These are phyloP conservation scores for Starmera caribaea DNA, from an alignment of 805 yeast species.

Conservation along the genomic window DNA sequence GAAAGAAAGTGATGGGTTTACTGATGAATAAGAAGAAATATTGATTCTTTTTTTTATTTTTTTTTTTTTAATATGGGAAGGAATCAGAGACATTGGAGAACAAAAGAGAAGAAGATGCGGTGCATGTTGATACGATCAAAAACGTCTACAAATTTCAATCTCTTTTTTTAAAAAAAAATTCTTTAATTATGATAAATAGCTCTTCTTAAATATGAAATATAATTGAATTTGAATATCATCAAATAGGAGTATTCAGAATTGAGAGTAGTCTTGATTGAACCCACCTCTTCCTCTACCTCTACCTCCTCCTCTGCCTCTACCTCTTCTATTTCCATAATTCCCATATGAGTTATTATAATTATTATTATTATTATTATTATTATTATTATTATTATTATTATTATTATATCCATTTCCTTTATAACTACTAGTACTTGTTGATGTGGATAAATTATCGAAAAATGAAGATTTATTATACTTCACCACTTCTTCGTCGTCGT, in stretches of 20 bases:
- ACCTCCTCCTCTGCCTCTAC: not conserved
- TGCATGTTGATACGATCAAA: too few relatives aligned
- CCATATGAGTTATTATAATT: too few relatives aligned
- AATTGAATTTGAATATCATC: not conserved
- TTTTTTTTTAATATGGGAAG: too few relatives aligned
- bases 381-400: not conserved
- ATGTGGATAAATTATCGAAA: constrained; percentile 77
- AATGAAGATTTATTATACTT: constrained; percentile 82
- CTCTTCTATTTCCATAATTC: not conserved
- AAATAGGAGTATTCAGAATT: not conserved
- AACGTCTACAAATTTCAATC: too few relatives aligned
- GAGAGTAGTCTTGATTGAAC: too few relatives aligned
- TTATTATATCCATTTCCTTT: too few relatives aligned
- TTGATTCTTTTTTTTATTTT: too few relatives aligned
- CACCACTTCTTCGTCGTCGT: constrained; percentile 17
- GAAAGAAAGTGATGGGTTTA: constrained; percentile 1
- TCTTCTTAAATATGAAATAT: not conserved
- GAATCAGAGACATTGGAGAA: too few relatives aligned
- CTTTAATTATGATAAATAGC: not conserved
- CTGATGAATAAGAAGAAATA: not conserved
- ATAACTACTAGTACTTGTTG: constrained; percentile 30
- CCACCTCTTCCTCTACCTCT: not conserved
- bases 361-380: too few relatives aligned
- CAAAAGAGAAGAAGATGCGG: too few relatives aligned
- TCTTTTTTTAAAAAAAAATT: too few relatives aligned